Base-by-base conservation (phyloP, 1,284 basidiomycete species). In the Trichosporon coremiiforme region DNA sequence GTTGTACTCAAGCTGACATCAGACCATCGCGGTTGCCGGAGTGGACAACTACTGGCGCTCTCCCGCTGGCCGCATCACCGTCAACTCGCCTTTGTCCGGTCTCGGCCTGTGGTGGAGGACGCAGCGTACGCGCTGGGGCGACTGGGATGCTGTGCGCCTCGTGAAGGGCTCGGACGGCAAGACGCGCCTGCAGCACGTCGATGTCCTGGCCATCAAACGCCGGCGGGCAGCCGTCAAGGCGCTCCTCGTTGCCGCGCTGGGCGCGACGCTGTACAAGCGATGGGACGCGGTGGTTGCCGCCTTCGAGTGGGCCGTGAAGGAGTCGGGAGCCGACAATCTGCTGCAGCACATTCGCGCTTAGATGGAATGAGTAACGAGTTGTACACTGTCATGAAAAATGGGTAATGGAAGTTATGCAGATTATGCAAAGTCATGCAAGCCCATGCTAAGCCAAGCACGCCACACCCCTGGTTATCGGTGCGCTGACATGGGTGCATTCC, bases 131-230 rank as follows among this genome's bases (percentile, higher is more conserved):
- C 12, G 29, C 7, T 71, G 70, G 70, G n/a, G 4, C 25, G 65
- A 71, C 66, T 71, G 70, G 70, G 60, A 66, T 5, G 70, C 66
- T 1, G 67, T 68, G 35, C 67, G 66, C 15, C 13, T 67, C 53
- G 22, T 29, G 13, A 64, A 47, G n/a, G 41, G 22, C 29, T 20
- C 17, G 12, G 41, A 64, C 17, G 65, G 57, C 13, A 67, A 68
- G 64, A 29, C 62, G 6, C 62, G 33, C 8, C 62, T 65, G 20
- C n/a, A 50, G 33, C n/a, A 31, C 29, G 66, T 67, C 13, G 22
- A 65, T 31, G 66, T 65, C 7, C 53, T n/a, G 9, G 64, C 50
- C n/a, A 36, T 65, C 53, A 67, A 66, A 47, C 65, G 65, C 12
- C 29, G 65, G 33, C 50, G 50, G 20, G 25, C 47, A 17, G 47